Evolutionary conservation across 2,329 filamentous ascomycete genomes (phyloP).

Genomic region (Clarireedia homoeocarpa): DNA sequence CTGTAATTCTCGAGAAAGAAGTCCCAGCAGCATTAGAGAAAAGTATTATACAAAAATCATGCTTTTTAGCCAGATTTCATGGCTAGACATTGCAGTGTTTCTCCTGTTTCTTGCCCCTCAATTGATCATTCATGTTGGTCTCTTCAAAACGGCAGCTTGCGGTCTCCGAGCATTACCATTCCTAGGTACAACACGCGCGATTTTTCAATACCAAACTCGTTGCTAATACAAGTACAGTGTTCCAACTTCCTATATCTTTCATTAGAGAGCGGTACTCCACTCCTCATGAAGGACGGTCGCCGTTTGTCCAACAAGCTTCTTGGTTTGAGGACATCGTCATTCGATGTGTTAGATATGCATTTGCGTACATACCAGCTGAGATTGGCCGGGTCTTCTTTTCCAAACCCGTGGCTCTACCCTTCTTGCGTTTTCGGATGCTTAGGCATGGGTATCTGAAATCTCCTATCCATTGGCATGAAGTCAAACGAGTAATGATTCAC

Average conservation of each 20-base stretch:
- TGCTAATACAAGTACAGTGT: slow-evolving; percentile 34
- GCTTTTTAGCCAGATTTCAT: slow-evolving; percentile 67
- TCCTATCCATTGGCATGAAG: slow-evolving; percentile 57
- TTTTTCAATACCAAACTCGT: not conserved
- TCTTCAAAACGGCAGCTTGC: slow-evolving; percentile 50
- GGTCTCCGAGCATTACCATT: slow-evolving; percentile 60
- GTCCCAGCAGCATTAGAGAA: not conserved
- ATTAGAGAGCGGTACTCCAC: slow-evolving; percentile 49
- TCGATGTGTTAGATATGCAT: slow-evolving; percentile 70
- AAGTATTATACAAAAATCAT: slow-evolving; percentile 35
- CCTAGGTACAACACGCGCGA: slow-evolving; percentile 43
- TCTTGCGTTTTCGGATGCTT: slow-evolving; percentile 67
- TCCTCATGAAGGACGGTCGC: slow-evolving; percentile 37
- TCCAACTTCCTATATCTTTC: slow-evolving; percentile 51
- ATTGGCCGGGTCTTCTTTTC: slow-evolving; percentile 73
- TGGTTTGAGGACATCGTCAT: slow-evolving; percentile 72
- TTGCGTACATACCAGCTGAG: slow-evolving; percentile 59
- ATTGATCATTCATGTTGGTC: slow-evolving; percentile 58
- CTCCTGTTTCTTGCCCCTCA: slow-evolving; percentile 64
- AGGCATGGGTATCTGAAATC: slow-evolving; percentile 58
- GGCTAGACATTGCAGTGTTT: slow-evolving; percentile 69
- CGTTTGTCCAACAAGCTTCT: slow-evolving; percentile 62
- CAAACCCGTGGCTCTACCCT: slow-evolving; percentile 63
- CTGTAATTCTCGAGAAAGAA: not conserved
- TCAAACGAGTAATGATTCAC: slow-evolving; percentile 36